Conservation (phyloP, 768 basidiomycete species). For the Boletus eberwhitei region DNA sequence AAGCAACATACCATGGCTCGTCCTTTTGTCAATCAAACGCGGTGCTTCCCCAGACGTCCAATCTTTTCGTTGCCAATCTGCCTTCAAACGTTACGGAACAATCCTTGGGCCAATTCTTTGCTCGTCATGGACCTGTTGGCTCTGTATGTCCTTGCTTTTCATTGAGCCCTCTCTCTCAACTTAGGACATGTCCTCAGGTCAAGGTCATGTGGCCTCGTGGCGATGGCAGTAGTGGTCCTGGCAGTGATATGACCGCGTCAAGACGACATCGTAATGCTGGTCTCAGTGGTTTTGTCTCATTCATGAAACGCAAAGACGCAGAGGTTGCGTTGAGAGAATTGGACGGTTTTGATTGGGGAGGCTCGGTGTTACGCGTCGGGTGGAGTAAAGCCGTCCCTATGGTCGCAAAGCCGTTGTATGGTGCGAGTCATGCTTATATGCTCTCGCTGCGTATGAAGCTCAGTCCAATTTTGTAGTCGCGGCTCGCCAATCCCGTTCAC, state of each 20-base stretch:
- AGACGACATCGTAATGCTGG: constrained; percentile 71
- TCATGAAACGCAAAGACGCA: constrained; percentile 90
- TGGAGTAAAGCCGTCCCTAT: constrained; percentile 98
- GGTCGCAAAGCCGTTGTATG: constrained; percentile 74
- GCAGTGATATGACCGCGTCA: constrained; percentile 70
- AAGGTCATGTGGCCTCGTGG: constrained; percentile 99
- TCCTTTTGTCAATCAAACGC: constrained; percentile 1
- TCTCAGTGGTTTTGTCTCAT: constrained; percentile 94
- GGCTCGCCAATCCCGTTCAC: constrained; percentile 30
- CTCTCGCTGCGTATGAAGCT: background rate
- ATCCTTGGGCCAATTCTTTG: constrained; percentile 85
- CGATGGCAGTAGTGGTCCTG: constrained; percentile 64
- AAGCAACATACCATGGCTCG: constrained; percentile 13
- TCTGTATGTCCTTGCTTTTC: constrained; percentile 52
- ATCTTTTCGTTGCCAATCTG: constrained; percentile 93
- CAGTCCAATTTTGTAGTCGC: constrained; percentile 12
- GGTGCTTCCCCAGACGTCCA: constrained; percentile 66
- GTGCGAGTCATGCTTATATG: constrained; percentile 39
- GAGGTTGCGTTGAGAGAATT: constrained; percentile 85
- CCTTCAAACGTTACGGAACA: constrained; percentile 86
- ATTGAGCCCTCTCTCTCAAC: background rate
- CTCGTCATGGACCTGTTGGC: constrained; percentile 87
- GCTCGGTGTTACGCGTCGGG: constrained; percentile 79
- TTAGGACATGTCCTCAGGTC: constrained; percentile 47
- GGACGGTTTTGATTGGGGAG: constrained; percentile 95